Conservation (phyloP, 495 filamentous ascomycete genomes). For the Viridothelium virens region DNA sequence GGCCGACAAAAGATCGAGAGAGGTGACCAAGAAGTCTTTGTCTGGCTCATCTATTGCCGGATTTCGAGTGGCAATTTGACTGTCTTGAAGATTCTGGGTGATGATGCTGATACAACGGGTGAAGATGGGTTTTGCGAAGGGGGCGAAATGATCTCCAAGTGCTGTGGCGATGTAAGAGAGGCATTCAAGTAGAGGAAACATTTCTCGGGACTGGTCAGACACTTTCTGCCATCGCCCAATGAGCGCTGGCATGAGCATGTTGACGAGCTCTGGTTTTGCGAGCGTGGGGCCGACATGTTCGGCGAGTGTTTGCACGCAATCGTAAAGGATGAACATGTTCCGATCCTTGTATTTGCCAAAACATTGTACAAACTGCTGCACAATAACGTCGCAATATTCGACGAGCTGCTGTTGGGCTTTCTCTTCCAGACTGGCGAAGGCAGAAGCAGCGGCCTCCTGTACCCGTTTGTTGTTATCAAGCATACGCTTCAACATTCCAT, state of each 20-base stretch:
- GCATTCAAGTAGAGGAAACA: slow-evolving; percentile 91
- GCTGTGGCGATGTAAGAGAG: slow-evolving; percentile 89
- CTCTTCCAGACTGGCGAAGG: slow-evolving; percentile 93
- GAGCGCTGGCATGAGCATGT: slow-evolving; percentile 88
- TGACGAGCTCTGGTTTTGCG: slow-evolving; percentile 65
- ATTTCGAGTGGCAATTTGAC: slow-evolving; percentile 54
- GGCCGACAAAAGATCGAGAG: slow-evolving; percentile 85
- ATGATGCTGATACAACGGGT: slow-evolving; percentile 81
- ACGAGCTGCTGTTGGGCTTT: slow-evolving; percentile 72
- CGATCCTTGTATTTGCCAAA: slow-evolving; percentile 94
- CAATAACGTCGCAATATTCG: slow-evolving; percentile 81
- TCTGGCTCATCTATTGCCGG: slow-evolving; percentile 70
- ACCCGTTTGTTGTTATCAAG: slow-evolving; percentile 95
- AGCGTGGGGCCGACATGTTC: slow-evolving; percentile 80
- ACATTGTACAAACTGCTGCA: slow-evolving; percentile 84
- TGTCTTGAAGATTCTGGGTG: slow-evolving; percentile 76
- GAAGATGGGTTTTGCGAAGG: slow-evolving; percentile 78
- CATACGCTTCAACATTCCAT: slow-evolving; percentile 89
- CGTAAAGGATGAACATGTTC: slow-evolving; percentile 98
- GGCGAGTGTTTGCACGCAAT: slow-evolving; percentile 94
- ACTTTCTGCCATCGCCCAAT: slow-evolving; percentile 85
- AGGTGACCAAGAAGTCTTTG: slow-evolving; percentile 96
- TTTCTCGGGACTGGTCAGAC: slow-evolving; percentile 79
- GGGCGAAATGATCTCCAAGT: slow-evolving; percentile 71
- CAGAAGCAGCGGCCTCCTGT: slow-evolving; percentile 91